phyloP scores from a whole-genome alignment of 176 grass and related monocot species.

The Triticum timopheevii region DNA sequence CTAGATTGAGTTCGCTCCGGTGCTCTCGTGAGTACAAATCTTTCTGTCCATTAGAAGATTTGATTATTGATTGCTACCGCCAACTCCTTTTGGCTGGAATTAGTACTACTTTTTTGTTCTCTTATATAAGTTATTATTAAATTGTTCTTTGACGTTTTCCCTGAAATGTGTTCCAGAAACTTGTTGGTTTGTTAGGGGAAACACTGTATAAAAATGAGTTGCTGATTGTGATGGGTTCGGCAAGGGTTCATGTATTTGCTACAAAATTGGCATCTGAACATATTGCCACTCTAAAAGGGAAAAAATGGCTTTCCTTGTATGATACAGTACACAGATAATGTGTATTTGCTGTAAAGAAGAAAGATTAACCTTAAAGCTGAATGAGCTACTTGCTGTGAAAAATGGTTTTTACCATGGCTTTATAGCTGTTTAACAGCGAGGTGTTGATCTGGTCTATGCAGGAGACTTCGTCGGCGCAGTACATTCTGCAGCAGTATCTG shows the following conservation, averaged over 20 bases:
- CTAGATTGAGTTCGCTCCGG: constrained; percentile 3
- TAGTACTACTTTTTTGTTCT: not conserved
- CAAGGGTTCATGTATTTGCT: constrained; percentile 5
- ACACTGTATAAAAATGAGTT: constrained; percentile 5
- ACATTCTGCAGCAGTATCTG: constrained; percentile 89
- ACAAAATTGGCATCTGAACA: constrained; percentile 23
- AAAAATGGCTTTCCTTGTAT: constrained; percentile 25
- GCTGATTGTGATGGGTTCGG: constrained; percentile 43
- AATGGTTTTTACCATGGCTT: not conserved
- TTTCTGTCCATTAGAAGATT: constrained; percentile 20
- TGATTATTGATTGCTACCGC: not conserved
- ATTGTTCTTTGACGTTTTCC: constrained; percentile 14
- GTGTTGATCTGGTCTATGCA: constrained; percentile 35
- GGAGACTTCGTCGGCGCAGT: constrained; percentile 92
- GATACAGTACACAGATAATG: not conserved
- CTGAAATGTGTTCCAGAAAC: not conserved
- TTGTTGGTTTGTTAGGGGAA: constrained; percentile 32
- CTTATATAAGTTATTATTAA: not conserved
- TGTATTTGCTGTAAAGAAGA: constrained; percentile 8
- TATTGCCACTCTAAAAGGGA: constrained; percentile 18
- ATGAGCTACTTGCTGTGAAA: constrained; percentile 22
- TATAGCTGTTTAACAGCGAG: constrained; percentile 4
- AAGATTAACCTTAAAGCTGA: constrained; percentile 2
- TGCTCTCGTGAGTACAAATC: not conserved
- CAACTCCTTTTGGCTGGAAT: not conserved